Base-by-base conservation (phyloP, 2,329 filamentous ascomycete species). In the Nemania diffusa region DNA sequence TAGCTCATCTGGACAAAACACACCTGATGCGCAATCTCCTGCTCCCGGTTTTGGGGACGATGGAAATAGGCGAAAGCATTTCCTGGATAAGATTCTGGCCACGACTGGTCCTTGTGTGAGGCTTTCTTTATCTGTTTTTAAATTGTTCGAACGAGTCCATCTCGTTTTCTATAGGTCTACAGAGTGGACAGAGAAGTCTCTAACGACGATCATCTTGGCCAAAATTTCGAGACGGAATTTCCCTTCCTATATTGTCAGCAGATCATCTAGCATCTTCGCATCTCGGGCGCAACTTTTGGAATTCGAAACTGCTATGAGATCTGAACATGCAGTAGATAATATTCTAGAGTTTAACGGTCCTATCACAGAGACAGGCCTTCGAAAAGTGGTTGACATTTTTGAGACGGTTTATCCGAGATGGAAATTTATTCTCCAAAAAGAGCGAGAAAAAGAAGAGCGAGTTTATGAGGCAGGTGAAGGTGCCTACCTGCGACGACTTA, bases 151-250 rank as follows among this genome's bases (percentile, higher is more conserved):
- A 78, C 88, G 96, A 27, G 94, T 98, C 0, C 96, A 98, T 80
- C 82, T 99, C 2, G 94, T 99, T 29, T 99, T 97, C 78, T 98
- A 98, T 78, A 87, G 95, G 65, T 97, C 94, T 9, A 97, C 93
- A 0, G 92, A 97, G 77, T 99, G 96, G 96, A 97, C 94, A 0
- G 95, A 98, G 74, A 98, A 97, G 78, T 97, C 95, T 1, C 83
- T 99, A 15, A 98, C 93, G 1, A 95, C 94, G 0, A 95, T 98
- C 61, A 97, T 99, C 51, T 85, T 99, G 5, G 93, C 96, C 7
- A 94, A 95, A 70, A 97, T 97, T 64, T 92, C 94, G 1, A 87
- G 90, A 50, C 87, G 93, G 40, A 96, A 94, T 76, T 99, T 97
- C 71, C 94, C 95, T 0, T 84, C 91, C 2, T 99, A 97, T 75